Conservation (phyloP, 2,329 filamentous ascomycete species). For the Fusarium multiceps region DNA sequence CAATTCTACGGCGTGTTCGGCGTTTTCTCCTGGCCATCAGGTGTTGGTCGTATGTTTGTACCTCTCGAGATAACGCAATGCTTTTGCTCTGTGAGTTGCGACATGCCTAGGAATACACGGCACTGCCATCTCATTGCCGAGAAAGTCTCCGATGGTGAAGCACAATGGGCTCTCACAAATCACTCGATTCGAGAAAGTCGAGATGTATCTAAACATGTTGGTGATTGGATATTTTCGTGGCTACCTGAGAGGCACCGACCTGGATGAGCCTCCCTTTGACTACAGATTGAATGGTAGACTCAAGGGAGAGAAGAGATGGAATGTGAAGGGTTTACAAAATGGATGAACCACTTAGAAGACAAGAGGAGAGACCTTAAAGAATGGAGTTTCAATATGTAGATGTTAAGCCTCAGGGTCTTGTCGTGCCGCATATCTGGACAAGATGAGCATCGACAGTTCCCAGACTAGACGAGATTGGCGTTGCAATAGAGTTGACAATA, state of each 20-base stretch:
- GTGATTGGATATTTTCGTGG: not conserved
- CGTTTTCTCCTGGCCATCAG: conserved; percentile 31
- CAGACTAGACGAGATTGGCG: not conserved
- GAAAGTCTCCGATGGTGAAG: not conserved
- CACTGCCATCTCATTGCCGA: not conserved
- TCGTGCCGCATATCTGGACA: not conserved
- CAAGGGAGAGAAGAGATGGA: not conserved
- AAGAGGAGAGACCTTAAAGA: not conserved
- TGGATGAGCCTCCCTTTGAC: not conserved
- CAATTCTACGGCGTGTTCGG: conserved; percentile 14
- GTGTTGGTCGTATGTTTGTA: conserved; percentile 34
- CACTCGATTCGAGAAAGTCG: not conserved
- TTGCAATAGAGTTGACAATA: not conserved
- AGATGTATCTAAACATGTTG: not conserved
- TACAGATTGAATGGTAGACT: not conserved
- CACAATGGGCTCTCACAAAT: not conserved
- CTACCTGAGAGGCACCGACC: not conserved
- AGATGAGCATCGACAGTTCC: not conserved
- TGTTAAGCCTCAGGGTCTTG: not conserved
- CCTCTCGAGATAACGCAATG: not conserved
- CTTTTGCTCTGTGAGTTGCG: not conserved
- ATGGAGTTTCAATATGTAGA: not conserved
- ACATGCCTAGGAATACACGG: not conserved
- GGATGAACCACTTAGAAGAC: not conserved
- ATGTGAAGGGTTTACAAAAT: not conserved